These are phyloP conservation scores for Peltaster fructicola DNA, from an alignment of 2,329 filamentous ascomycete species.

Conservation along the genomic window DNA sequence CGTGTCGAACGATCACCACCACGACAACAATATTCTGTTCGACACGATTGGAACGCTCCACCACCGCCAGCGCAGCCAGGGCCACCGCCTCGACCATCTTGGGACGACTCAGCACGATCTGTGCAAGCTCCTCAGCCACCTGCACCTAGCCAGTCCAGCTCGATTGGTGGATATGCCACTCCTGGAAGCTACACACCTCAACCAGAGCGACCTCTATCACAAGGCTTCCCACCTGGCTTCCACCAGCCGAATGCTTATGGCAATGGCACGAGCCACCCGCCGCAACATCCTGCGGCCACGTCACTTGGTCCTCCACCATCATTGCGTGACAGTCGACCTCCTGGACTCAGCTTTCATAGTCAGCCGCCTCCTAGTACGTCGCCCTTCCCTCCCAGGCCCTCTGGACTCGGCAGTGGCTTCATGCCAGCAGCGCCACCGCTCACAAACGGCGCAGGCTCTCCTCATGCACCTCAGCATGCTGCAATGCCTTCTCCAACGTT, in stretches of 20 bases:
- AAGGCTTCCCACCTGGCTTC: slow-evolving; percentile 11
- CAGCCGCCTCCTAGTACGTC: slow-evolving; percentile 2
- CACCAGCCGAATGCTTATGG: slow-evolving; percentile 11
- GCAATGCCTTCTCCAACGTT: slow-evolving; percentile 21
- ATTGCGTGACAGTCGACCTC: background rate
- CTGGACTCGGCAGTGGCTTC: slow-evolving; percentile 5
- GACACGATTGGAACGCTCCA: slow-evolving; percentile 10
- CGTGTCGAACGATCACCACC: slow-evolving; percentile 10
- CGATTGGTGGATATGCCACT: no score
- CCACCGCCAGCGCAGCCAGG: slow-evolving; percentile 5
- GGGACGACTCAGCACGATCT: slow-evolving; percentile 11
- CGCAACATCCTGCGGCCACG: no score
- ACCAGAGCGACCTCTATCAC: slow-evolving; percentile 4
- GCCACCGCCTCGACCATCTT: slow-evolving; percentile 5
- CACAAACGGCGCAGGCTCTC: slow-evolving; percentile 21
- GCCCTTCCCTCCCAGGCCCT: slow-evolving; percentile 2
- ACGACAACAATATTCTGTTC: slow-evolving; percentile 10
- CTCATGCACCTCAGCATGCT: slow-evolving; percentile 12
- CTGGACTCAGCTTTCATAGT: slow-evolving; percentile 2
- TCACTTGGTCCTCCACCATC: slow-evolving; percentile 2
- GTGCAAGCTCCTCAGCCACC: slow-evolving; percentile 5
- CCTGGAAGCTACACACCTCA: slow-evolving; percentile 6
- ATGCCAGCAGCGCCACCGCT: slow-evolving; percentile 11
- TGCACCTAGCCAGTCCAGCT: no score
- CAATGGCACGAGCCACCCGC: no score